These are phyloP conservation scores for Salix udensis DNA, from an alignment of 345 rosid genomes.

Conservation along the genomic window DNA sequence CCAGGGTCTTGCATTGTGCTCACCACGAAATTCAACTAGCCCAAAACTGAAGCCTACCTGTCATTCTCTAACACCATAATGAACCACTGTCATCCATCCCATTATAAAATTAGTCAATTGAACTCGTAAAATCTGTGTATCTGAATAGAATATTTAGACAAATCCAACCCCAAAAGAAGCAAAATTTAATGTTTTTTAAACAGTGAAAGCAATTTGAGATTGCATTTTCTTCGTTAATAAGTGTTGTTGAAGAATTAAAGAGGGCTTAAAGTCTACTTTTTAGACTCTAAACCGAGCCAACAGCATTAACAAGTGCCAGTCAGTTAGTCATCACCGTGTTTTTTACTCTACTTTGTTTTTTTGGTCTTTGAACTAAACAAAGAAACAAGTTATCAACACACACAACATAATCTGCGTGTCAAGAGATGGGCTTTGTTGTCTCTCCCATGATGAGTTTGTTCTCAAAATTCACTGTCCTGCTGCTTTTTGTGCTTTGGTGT, in stretches of 20 bases:
- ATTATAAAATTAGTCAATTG: neutral
- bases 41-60: neutral
- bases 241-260: neutral
- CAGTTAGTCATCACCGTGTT: constrained; percentile 5
- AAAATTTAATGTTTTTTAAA: neutral
- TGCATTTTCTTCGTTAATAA: neutral
- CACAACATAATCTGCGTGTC: neutral
- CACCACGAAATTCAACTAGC: neutral
- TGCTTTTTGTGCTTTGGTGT: constrained; percentile 42
- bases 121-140: neutral
- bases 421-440: constrained; percentile 37
- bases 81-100: constrained; percentile 16
- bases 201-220: neutral
- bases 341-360: constrained; percentile 10
- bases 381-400: neutral
- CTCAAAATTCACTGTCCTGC: constrained; percentile 26
- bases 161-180: neutral
- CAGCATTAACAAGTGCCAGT: neutral
- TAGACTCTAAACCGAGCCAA: neutral
- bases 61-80: constrained; percentile 9
- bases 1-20: neutral
- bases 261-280: constrained; percentile 22
- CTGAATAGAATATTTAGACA: neutral
- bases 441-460: constrained; percentile 24
- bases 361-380: neutral